Evolutionary conservation across 208 protist genomes (phyloP).

Genomic region (Wallacemonas sp.): DNA sequence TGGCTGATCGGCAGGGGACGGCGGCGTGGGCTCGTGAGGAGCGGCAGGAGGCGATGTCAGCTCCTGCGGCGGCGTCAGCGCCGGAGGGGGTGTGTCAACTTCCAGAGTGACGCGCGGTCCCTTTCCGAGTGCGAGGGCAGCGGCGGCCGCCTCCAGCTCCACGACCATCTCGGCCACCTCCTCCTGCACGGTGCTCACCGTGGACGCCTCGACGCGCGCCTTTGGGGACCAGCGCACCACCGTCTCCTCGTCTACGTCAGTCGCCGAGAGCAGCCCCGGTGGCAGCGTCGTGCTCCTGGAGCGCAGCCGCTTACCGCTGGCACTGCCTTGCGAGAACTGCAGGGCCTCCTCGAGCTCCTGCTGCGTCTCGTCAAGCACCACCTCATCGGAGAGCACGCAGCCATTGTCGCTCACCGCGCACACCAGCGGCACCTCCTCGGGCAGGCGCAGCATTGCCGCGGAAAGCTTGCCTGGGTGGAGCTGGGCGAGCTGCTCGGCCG

Average conservation of each 20-base stretch:
- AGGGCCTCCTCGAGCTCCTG: constrained; percentile 4
- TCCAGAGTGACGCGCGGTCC: neutral
- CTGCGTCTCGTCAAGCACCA: constrained; percentile 25
- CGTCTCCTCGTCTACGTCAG: too few species aligned
- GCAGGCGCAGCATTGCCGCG: constrained; percentile 9
- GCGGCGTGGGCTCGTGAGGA: too few species aligned
- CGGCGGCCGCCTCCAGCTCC: neutral
- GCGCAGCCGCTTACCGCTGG: constrained; percentile 3
- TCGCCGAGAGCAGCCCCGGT: neutral
- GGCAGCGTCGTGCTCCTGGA: neutral
- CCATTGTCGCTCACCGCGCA: constrained; percentile 75
- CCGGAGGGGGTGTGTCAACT: neutral
- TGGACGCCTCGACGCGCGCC: neutral
- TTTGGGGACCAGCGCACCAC: too few species aligned
- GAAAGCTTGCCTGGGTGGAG: constrained; percentile 56
- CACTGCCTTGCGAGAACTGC: neutral
- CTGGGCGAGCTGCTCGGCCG: constrained; percentile 61
- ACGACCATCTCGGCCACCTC: neutral
- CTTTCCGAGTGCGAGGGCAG: neutral
- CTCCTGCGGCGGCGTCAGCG: too few species aligned
- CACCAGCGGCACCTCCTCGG: constrained; percentile 23
- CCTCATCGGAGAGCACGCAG: constrained; percentile 49
- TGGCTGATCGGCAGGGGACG: too few species aligned
- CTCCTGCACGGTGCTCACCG: neutral
- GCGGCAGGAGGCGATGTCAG: too few species aligned